Evolutionary conservation across 2,329 filamentous ascomycete genomes (phyloP).

Genomic region (Raffaelea arxii): DNA sequence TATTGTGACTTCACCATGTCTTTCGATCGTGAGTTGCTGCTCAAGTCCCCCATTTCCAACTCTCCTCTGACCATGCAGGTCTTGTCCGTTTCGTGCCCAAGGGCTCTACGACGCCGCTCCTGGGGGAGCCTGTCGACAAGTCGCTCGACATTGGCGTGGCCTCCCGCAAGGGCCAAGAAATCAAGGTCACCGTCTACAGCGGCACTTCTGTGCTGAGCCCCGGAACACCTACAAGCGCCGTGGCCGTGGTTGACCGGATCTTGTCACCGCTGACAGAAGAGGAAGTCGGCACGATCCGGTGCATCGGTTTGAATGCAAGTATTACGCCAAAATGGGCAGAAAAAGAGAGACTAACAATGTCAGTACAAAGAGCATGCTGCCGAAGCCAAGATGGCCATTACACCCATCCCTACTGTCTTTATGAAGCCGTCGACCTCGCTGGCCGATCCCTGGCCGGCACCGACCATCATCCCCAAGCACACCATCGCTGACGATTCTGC

Average conservation of each 20-base stretch:
- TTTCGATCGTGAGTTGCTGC: neutral
- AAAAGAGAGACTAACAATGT: neutral
- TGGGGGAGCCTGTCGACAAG: constrained; percentile 45
- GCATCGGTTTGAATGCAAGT: constrained; percentile 46
- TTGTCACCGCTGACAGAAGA: constrained; percentile 38
- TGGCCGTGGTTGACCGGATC: constrained; percentile 21
- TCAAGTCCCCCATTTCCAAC: neutral
- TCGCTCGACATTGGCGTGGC: constrained; percentile 48
- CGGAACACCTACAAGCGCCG: constrained; percentile 37
- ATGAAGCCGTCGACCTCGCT: constrained; percentile 47
- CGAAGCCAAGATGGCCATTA: constrained; percentile 42
- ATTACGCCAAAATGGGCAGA: neutral
- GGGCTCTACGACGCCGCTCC: constrained; percentile 35
- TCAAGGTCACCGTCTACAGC: constrained; percentile 45
- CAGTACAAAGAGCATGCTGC: constrained; percentile 37
- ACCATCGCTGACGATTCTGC: constrained; percentile 42
- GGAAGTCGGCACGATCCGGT: constrained; percentile 47
- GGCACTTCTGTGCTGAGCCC: constrained; percentile 47
- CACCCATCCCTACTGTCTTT: constrained; percentile 46
- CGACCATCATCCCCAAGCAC: constrained; percentile 42
- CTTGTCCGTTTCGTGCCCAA: constrained; percentile 50
- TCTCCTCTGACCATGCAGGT: constrained; percentile 32
- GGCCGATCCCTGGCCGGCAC: constrained; percentile 41
- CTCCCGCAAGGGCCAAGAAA: constrained; percentile 44
- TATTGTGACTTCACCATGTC: neutral